Base-by-base conservation (phyloP, 345 rosid species). In the Raphanus sativus region DNA sequence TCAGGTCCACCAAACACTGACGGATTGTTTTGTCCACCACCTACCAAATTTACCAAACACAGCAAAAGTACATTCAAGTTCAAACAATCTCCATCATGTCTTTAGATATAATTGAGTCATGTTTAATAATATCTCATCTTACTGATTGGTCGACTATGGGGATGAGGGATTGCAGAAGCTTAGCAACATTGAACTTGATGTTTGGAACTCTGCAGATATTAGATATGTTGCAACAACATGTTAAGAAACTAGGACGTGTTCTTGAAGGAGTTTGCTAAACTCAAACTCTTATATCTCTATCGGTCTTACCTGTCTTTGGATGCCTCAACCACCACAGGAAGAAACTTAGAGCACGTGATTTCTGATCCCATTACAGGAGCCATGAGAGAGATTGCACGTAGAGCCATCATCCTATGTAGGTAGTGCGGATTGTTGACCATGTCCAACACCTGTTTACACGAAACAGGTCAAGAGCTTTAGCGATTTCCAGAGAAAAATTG, bases 331-430 rank as follows among this genome's bases (percentile, higher is more conserved):
- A 92, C 89, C 55, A 81, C 88, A 2, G 98, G 97, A 58, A 94
- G 88, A 79, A 94, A 85, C 76, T 87, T 86, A 3, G 98, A 89
- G 83, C 96, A 87, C 1, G 98, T 92, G 63, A 94, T 90, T 75
- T 94, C 98, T 6, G 95, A 69, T 62, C 98, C 97, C 91, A 90
- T 83, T 24, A 94, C 96, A 72, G 98, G 94, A 65, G 97, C 96
- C 75, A 94, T 86, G 12, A 92, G 92, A 65, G 98, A 90, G 70
- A 88, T 59, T n/a, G 98, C 89, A 33, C 81, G 91, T n/a, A 94
- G 83, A 78, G 89, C 85, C 79, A 92, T 94, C 96, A 94, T 94
- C 74, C 98, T 90, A 26, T 94, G 90, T 76, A 94, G 80, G 81
- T 94, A 94, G 82, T 92, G 97, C 2, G 94, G 85, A 80, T 88